These are phyloP conservation scores for Nicotiana sylvestris DNA, from an alignment of 257 asterid genomes.

Conservation along the genomic window DNA sequence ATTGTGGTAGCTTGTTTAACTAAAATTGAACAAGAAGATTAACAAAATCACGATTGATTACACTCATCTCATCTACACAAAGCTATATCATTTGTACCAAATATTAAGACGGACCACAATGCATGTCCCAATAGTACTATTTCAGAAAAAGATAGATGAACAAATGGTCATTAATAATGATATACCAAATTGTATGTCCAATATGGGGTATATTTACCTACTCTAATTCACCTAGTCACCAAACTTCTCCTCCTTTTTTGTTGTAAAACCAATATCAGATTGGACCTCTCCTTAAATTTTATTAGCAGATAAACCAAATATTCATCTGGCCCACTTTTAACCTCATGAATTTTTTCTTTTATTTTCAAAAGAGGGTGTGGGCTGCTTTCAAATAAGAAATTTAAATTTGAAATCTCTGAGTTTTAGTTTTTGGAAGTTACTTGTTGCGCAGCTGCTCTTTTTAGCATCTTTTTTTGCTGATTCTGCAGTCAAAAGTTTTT, in stretches of 20 bases:
- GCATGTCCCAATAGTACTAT: not conserved
- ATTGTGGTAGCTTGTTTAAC: not conserved
- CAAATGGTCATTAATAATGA: not conserved
- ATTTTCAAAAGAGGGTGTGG: not conserved
- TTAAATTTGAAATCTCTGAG: constrained; percentile 40
- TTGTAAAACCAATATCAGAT: not conserved
- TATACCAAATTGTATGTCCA: not conserved
- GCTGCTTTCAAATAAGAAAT: constrained; percentile 6
- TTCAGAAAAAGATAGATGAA: not conserved
- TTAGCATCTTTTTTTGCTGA: constrained; percentile 26
- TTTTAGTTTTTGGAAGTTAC: constrained; percentile 17
- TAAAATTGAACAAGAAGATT: not conserved
- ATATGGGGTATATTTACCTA: not conserved
- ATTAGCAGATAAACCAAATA: not conserved
- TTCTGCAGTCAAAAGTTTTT: constrained; percentile 18
- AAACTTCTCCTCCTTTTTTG: not conserved
- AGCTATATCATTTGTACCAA: not conserved
- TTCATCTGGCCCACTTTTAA: constrained; percentile 1
- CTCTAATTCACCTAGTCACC: not conserved
- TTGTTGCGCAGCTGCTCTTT: constrained; percentile 20
- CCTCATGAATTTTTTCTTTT: not conserved
- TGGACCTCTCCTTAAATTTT: not conserved
- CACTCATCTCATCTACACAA: not conserved
- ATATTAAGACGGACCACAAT: not conserved
- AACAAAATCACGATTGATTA: not conserved